Evolutionary conservation across 2,329 filamentous ascomycete species (phyloP).

Genomic region (Aaosphaeria arxii): DNA sequence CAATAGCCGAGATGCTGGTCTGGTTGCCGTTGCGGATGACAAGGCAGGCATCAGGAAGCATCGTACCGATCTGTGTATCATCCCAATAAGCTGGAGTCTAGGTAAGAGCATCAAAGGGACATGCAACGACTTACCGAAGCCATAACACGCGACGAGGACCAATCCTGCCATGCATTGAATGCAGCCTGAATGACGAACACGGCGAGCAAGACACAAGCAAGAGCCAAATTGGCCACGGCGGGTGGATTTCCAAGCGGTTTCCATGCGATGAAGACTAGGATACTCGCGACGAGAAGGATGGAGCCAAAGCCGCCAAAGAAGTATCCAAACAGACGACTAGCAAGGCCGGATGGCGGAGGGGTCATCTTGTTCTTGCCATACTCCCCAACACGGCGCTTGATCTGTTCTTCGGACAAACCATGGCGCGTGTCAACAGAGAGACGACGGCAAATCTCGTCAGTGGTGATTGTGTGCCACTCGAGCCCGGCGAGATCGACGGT

Average conservation of each 20-base stretch:
- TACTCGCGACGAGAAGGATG: constrained; percentile 64
- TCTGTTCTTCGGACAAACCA: constrained; percentile 61
- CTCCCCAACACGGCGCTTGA: constrained; percentile 53
- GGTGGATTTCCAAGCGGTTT: constrained; percentile 72
- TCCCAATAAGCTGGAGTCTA: too few species aligned
- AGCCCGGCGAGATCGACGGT: constrained; percentile 49
- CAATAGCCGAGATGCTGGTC: constrained; percentile 49
- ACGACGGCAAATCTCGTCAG: constrained; percentile 58
- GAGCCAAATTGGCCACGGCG: constrained; percentile 64
- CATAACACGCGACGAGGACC: constrained; percentile 75
- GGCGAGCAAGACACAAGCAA: constrained; percentile 69
- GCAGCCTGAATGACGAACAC: constrained; percentile 61
- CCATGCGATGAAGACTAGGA: constrained; percentile 76
- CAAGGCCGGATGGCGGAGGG: constrained; percentile 59
- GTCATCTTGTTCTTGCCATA: constrained; percentile 68
- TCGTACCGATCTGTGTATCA: constrained; percentile 64
- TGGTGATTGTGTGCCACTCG: constrained; percentile 64
- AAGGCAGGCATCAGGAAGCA: constrained; percentile 72
- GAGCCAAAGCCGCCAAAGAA: constrained; percentile 76
- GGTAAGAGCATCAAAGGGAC: too few species aligned
- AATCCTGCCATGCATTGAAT: constrained; percentile 64
- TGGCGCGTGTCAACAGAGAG: constrained; percentile 55
- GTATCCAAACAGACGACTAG: constrained; percentile 62
- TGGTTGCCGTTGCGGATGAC: constrained; percentile 60
- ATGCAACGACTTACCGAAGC: constrained; percentile 42